Conservation (phyloP, 345 rosid species). For the Euphorbia pulcherrima region DNA sequence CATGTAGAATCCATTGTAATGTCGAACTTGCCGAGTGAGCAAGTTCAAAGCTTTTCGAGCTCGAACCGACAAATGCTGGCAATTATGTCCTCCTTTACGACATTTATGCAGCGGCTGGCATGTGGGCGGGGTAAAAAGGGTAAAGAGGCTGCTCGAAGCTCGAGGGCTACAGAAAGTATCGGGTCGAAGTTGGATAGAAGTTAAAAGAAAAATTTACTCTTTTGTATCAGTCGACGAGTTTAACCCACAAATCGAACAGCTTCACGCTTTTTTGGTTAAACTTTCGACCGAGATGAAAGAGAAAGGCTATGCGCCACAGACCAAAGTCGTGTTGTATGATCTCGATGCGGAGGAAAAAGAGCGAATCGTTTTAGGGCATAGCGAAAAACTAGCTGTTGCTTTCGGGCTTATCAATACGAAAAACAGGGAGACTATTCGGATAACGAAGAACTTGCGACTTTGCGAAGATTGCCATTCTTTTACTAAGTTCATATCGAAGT, state of each 20-base stretch:
- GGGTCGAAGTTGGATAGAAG: slow-evolving; percentile 29
- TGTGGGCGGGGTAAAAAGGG: slow-evolving; percentile 28
- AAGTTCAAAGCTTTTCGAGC: slow-evolving; percentile 29
- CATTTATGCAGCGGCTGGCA: slow-evolving; percentile 27
- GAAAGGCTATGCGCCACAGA: slow-evolving; percentile 71
- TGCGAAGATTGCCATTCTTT: slow-evolving; percentile 88
- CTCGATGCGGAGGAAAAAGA: slow-evolving; percentile 71
- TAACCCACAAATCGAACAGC: slow-evolving; percentile 59
- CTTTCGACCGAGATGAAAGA: slow-evolving; percentile 76
- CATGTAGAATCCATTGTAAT: slow-evolving; percentile 27
- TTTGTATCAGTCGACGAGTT: slow-evolving; percentile 66
- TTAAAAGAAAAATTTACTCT: slow-evolving; percentile 47
- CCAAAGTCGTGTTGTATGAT: slow-evolving; percentile 77
- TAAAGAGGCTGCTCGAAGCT: slow-evolving; percentile 21
- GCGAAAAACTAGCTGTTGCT: slow-evolving; percentile 80
- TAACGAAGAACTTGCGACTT: slow-evolving; percentile 76
- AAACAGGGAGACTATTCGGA: slow-evolving; percentile 63
- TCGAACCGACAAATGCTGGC: slow-evolving; percentile 33
- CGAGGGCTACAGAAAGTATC: slow-evolving; percentile 27
- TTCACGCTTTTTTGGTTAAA: slow-evolving; percentile 62
- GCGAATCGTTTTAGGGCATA: slow-evolving; percentile 73
- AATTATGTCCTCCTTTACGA: slow-evolving; percentile 34
- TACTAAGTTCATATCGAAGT: slow-evolving; percentile 75
- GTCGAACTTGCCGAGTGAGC: slow-evolving; percentile 30
- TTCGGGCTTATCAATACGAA: slow-evolving; percentile 70